Conservation (phyloP, 2,329 filamentous ascomycete species). For the Anthostomella pinea region DNA sequence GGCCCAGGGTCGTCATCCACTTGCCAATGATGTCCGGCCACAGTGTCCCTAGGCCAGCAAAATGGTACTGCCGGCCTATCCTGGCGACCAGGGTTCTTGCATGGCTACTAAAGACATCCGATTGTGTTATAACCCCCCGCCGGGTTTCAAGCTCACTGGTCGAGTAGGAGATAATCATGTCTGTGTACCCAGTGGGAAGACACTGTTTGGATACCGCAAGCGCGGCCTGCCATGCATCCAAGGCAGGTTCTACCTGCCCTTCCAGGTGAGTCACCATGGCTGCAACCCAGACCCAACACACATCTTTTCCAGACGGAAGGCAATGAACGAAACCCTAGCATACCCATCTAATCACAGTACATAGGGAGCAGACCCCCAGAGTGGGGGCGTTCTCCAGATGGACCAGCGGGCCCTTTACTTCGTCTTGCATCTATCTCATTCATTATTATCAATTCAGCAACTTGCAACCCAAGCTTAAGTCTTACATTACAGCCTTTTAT, state of each 20-base stretch:
- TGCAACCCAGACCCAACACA: no score
- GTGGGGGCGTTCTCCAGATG: no score
- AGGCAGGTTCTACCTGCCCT: not conserved
- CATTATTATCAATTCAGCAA: no score
- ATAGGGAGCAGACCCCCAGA: no score
- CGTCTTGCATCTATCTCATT: no score
- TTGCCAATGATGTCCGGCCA: constrained; percentile 6
- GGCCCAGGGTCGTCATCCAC: not conserved
- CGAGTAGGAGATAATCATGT: constrained; percentile 10
- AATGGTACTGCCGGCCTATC: constrained; percentile 9
- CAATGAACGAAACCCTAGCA: no score
- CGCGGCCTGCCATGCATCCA: constrained; percentile 4
- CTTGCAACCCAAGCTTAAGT: no score
- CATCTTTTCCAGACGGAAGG: no score
- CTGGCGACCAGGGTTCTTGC: constrained; percentile 3
- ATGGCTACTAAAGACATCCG: constrained; percentile 1
- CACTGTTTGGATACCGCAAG: constrained; percentile 3
- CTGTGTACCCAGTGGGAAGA: constrained; percentile 10
- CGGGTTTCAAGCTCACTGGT: constrained; percentile 5
- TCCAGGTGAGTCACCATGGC: constrained; percentile 2
- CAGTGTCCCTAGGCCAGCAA: constrained; percentile 6
- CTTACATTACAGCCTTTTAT: no score
- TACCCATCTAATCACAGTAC: no score
- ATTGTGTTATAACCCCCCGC: not conserved
- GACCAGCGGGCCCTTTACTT: no score